A percentile compares a stretch with the other conserved stretches of the same genome.
Conservation (phyloP, 2,329 filamentous ascomycete species). For the Setomelanomma holmii region DNA sequence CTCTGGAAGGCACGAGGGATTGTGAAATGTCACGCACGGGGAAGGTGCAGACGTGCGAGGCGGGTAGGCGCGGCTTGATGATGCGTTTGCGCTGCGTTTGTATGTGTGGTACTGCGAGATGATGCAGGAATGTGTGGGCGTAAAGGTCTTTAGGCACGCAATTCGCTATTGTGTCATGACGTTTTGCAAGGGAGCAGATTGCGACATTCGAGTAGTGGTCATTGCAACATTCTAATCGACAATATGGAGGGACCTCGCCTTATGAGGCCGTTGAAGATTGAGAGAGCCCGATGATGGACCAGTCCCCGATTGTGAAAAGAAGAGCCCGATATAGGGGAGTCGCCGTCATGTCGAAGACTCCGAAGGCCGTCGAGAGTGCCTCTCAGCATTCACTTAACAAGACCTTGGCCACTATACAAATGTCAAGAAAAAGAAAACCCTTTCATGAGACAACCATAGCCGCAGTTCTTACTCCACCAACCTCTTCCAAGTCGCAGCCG, state of each 20-base stretch:
- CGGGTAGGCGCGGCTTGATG: constrained; percentile 4
- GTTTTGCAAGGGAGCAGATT: neutral
- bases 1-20: neutral
- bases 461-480: too few relatives aligned
- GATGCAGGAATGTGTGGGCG: neutral
- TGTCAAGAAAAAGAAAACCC: too few relatives aligned
- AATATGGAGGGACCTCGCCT: neutral
- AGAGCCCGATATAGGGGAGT: neutral
- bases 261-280: neutral
- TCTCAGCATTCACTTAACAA: too few relatives aligned
- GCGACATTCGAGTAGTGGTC: neutral
- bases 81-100: neutral
- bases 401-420: too few relatives aligned
- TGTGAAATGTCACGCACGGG: neutral
- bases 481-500: too few relatives aligned
- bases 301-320: neutral
- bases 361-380: too few relatives aligned
- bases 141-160: neutral
- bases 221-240: neutral
- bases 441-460: too few relatives aligned
- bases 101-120: neutral
- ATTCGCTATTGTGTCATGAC: neutral
- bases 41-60: neutral
- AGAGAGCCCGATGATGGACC: neutral
- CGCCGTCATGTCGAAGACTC: neutral